phyloP scores from a whole-genome alignment of 2,329 filamentous ascomycete species.

The Aspergillus fischeri region DNA sequence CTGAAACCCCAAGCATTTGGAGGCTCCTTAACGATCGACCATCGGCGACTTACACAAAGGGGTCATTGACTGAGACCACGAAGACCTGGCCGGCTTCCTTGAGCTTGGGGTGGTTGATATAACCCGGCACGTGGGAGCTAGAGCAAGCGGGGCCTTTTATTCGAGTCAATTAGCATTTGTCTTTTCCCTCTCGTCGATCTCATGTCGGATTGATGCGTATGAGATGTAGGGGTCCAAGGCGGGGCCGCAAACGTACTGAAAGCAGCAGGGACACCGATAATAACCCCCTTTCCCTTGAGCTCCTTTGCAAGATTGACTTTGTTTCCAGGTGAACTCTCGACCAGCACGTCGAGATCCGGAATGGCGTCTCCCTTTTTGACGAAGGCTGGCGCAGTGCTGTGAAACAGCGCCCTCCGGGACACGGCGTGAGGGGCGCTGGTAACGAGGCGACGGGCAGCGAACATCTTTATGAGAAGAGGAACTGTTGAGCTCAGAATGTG shows the following conservation, averaged over 20 bases:
- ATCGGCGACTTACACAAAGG: conserved; percentile 70
- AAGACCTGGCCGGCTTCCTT: conserved; percentile 80
- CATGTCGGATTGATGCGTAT: neutral
- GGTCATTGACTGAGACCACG: conserved; percentile 88
- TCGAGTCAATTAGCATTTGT: conserved; percentile 1
- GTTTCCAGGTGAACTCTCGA: conserved; percentile 83
- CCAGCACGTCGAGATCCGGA: conserved; percentile 71
- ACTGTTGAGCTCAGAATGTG: neutral
- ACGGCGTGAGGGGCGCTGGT: conserved; percentile 27
- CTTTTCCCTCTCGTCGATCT: neutral
- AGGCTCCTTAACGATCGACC: neutral
- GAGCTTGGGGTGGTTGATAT: conserved; percentile 73
- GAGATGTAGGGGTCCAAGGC: neutral
- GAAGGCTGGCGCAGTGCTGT: conserved; percentile 37
- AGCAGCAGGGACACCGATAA: conserved; percentile 80
- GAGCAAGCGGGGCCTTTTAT: conserved; percentile 57
- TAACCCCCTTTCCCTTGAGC: conserved; percentile 70
- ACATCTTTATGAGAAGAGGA: conserved; percentile 25
- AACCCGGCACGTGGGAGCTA: conserved; percentile 74
- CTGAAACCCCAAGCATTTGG: neutral
- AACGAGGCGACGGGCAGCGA: conserved; percentile 35
- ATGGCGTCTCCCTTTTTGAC: conserved; percentile 77
- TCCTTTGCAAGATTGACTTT: conserved; percentile 83
- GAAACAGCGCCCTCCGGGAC: conserved; percentile 33
- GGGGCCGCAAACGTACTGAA: conserved; percentile 51